A percentile compares a stretch with the other conserved stretches of the same genome.
phyloP scores from a whole-genome alignment of 306 rosid species.

The Adenanthera pavonina region DNA sequence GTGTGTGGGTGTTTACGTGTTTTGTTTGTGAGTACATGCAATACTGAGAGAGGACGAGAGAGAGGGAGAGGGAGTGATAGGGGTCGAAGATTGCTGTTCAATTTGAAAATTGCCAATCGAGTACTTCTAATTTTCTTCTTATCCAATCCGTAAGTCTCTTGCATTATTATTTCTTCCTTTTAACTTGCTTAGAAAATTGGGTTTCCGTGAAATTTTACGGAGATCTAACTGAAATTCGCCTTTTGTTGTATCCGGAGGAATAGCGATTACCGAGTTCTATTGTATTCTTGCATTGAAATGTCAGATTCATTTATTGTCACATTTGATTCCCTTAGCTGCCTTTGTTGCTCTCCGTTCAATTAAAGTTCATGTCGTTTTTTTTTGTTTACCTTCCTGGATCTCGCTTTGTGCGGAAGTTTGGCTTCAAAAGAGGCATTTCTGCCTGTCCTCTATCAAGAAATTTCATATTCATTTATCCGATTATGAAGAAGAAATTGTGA shows the following conservation, averaged over 20 bases:
- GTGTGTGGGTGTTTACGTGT: slow-evolving; percentile 9
- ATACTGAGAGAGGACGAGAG: slow-evolving; percentile 33
- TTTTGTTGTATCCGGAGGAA: slow-evolving; percentile 11
- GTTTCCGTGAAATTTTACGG: not conserved
- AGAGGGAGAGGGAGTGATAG: slow-evolving; percentile 39
- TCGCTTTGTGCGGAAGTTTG: slow-evolving; percentile 32
- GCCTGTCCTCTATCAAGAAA: slow-evolving; percentile 21
- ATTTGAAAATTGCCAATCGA: slow-evolving; percentile 57
- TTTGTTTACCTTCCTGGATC: slow-evolving; percentile 37
- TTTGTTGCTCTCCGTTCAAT: slow-evolving; percentile 9
- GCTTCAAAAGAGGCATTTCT: slow-evolving; percentile 22
- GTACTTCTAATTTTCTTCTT: slow-evolving; percentile 54
- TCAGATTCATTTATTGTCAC: slow-evolving; percentile 21
- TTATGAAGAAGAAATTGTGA: slow-evolving; percentile 14
- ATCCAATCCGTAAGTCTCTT: slow-evolving; percentile 59
- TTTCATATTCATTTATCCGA: slow-evolving; percentile 15
- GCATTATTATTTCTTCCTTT: slow-evolving; percentile 3
- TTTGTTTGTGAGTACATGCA: slow-evolving; percentile 37
- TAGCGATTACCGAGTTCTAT: slow-evolving; percentile 25
- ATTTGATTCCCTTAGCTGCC: slow-evolving; percentile 20
- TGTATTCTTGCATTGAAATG: slow-evolving; percentile 28
- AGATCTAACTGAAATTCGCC: slow-evolving; percentile 41
- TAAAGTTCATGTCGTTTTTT: slow-evolving; percentile 25
- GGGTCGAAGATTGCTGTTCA: slow-evolving; percentile 35
- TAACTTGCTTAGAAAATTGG: slow-evolving; percentile 23